Evolutionary conservation across 1,284 basidiomycete species (phyloP), one percentile per base, ranked within the genome.

Genomic region (Melampsora allii-populina): DNA sequence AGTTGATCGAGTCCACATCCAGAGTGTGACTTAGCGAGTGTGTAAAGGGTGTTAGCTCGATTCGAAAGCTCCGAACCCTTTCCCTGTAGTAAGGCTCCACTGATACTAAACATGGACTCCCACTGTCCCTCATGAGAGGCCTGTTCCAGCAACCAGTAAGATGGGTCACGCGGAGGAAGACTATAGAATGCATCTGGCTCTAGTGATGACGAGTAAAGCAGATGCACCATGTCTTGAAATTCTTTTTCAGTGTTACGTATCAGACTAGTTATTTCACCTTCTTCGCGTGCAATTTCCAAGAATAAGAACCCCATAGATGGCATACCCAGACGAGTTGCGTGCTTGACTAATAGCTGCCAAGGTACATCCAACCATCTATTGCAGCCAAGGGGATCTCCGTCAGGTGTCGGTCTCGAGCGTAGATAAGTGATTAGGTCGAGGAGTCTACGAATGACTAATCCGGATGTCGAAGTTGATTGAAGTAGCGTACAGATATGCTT

Each of bases 131-230:
- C 96, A 78, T 98, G 95, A 78, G 92, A 90, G 75, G 95, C 89
- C 3, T 92, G 87, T 76, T 88, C 89, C 58, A 94, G 85, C 45
- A 98, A 85, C 74, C 93, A 89, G 56, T 87, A 85, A 33, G 87
- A 86, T 14, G 91, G 85, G 79, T 98, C 87, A n/a, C 88, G 86
- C 36, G 83, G 82, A 76, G 88, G 85, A 76, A 98, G 92, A 1
- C 92, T 93, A 81, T 98, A 98, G 81, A 98, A 98, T 0, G 95
- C 93, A 79, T 98, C 95, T 0, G 94, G 94, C 79, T 98, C 95
- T 79, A 96, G 93, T 75, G 98, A 92, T 79, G 92, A 91, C 76
- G 88, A 88, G 80, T 97, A 98, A 66, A 98, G 92, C 67, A 90
- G 88, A 82, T 94, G 96, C 60, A 98, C 84, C 42, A 94, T 85